Conservation (phyloP, 352 stramenopile genomes). For the Phytopythium helicoides region DNA sequence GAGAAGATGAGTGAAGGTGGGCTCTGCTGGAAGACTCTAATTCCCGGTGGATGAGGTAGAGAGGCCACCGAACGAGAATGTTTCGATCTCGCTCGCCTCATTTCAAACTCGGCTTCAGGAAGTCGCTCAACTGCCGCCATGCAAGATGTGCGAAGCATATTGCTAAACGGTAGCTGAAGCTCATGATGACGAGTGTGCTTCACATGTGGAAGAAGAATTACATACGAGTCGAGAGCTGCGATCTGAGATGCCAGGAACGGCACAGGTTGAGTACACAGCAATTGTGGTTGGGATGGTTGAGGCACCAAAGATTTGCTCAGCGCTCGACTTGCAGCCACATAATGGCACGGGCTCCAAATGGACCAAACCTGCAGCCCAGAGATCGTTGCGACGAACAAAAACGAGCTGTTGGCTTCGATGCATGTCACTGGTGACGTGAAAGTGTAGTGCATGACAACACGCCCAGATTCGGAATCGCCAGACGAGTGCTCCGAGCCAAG, state of each 20-base stretch:
- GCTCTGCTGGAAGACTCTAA: conserved; percentile 74
- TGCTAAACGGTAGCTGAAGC: background rate
- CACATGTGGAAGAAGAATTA: conserved; percentile 58
- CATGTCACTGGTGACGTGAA: conserved; percentile 61
- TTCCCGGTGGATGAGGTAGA: conserved; percentile 16
- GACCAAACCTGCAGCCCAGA: conserved; percentile 79
- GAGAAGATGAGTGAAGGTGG: conserved; percentile 72
- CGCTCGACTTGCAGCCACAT: conserved; percentile 63
- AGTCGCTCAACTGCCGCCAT: conserved; percentile 42
- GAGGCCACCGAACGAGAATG: conserved; percentile 7
- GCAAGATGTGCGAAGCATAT: conserved; percentile 5
- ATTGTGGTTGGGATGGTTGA: conserved; percentile 68
- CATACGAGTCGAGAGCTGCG: conserved; percentile 73
- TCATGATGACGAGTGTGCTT: background rate
- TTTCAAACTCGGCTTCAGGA: conserved; percentile 54
- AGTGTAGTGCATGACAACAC: conserved; percentile 84
- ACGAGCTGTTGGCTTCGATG: conserved; percentile 83
- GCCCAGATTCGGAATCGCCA: conserved; percentile 45
- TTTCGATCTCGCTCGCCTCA: conserved; percentile 20
- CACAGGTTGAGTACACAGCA: conserved; percentile 64
- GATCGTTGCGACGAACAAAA: conserved; percentile 74
- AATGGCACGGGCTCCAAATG: conserved; percentile 85
- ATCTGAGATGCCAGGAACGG: conserved; percentile 56
- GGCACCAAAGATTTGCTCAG: conserved; percentile 52
- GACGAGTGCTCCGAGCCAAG: conserved; percentile 13